A percentile compares a stretch with the other conserved stretches of the same genome.
phyloP scores from a whole-genome alignment of 208 protist genomes.

The Leptomonas pyrrhocoris region DNA sequence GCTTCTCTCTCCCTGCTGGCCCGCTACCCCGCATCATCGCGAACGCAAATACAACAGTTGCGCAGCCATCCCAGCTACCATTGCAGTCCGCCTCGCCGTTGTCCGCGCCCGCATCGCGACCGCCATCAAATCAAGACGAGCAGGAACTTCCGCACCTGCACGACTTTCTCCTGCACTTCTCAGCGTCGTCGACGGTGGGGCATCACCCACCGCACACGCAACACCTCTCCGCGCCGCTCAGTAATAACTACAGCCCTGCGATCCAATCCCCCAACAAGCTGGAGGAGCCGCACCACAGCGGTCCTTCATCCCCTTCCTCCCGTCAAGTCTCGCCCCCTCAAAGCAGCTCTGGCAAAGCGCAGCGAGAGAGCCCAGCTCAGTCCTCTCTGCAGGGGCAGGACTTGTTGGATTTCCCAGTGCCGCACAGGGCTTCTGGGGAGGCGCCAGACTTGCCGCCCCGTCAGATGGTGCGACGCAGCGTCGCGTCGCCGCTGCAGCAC shows the following conservation, averaged over 20 bases:
- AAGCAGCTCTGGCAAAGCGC: too few species aligned
- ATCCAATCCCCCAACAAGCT: too few species aligned
- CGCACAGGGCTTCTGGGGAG: background rate
- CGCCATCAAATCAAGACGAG: background rate
- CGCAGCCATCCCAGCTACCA: too few species aligned
- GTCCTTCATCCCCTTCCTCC: too few species aligned
- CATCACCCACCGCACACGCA: background rate
- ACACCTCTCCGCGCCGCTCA: background rate
- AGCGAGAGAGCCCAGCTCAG: too few species aligned
- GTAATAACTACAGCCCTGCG: too few species aligned
- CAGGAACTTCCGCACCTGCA: slow-evolving; percentile 14
- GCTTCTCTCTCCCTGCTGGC: too few species aligned
- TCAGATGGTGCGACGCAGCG: background rate
- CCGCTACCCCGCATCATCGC: too few species aligned
- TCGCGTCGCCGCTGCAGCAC: background rate
- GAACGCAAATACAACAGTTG: too few species aligned
- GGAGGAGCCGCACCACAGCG: background rate
- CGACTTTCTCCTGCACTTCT: slow-evolving; percentile 10
- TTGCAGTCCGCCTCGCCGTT: background rate
- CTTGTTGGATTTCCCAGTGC: background rate
- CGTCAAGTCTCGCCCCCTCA: too few species aligned
- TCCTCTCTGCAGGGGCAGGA: background rate
- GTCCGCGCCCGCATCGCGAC: too few species aligned
- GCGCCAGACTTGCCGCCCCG: background rate
- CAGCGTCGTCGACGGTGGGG: background rate